Percentiles rank a stretch among this genome's conserved stretches.
These are phyloP conservation scores for Daldinia eschscholtzii DNA, from an alignment of 2,329 filamentous ascomycete genomes.

Conservation along the genomic window DNA sequence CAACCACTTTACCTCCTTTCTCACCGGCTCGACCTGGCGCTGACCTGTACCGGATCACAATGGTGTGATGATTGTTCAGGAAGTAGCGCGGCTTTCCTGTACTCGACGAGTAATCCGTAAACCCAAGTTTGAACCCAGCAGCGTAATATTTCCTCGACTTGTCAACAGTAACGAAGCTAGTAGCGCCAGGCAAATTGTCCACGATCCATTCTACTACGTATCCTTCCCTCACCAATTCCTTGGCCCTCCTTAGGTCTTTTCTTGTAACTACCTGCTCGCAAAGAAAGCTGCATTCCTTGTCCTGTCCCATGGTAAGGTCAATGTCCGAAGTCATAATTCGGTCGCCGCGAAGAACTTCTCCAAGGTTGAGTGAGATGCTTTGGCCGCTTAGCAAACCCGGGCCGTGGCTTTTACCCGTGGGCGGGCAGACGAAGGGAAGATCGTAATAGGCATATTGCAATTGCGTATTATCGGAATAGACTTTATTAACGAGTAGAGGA, in stretches of 20 bases:
- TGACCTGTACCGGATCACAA: conserved; percentile 82
- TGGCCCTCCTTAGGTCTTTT: conserved; percentile 74
- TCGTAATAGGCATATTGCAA: conserved; percentile 94
- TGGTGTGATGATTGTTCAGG: conserved; percentile 89
- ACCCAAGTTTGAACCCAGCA: conserved; percentile 89
- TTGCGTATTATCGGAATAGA: conserved; percentile 89
- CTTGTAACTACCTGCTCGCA: conserved; percentile 77
- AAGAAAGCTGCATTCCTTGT: conserved; percentile 78
- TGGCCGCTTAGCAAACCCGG: conserved; percentile 80
- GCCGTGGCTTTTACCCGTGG: conserved; percentile 75
- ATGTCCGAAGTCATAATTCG: conserved; percentile 88
- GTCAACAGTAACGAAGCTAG: conserved; percentile 88
- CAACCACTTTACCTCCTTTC: conserved; percentile 81
- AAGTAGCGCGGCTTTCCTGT: conserved; percentile 75
- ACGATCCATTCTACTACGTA: conserved; percentile 96
- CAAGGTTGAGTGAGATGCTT: conserved; percentile 84
- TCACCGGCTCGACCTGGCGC: conserved; percentile 77
- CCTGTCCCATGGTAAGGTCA: conserved; percentile 80
- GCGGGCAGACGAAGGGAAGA: conserved; percentile 87
- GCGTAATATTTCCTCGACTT: conserved; percentile 90
- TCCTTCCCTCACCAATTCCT: conserved; percentile 79
- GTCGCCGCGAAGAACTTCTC: conserved; percentile 88
- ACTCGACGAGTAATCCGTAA: conserved; percentile 72
- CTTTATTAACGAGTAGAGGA: conserved; percentile 90
- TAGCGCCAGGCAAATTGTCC: conserved; percentile 89